Evolutionary conservation across 306 rosid genomes (phyloP).

Genomic region (Amphicarpaea edgeworthii): DNA sequence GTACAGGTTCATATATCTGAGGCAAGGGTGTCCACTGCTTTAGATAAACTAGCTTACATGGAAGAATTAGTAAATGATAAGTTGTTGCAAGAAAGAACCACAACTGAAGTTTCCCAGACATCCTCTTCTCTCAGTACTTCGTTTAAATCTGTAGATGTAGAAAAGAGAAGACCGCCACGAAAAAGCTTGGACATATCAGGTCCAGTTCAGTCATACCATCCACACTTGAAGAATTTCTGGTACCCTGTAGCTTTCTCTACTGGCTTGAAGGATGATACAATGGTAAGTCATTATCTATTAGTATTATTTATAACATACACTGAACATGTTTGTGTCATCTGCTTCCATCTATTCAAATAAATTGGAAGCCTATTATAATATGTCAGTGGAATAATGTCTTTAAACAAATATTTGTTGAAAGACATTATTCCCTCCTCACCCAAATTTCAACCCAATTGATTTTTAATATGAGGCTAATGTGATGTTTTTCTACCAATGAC

Average conservation of each 20-base stretch:
- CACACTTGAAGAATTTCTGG: constrained; percentile 94
- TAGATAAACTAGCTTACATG: constrained; percentile 97
- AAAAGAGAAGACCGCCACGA: constrained; percentile 50
- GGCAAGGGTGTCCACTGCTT: constrained; percentile 85
- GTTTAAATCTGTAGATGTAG: constrained; percentile 45
- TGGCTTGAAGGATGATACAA: constrained; percentile 82
- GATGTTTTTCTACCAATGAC: background rate
- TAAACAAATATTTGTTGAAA: too few species aligned
- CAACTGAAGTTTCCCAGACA: constrained; percentile 59
- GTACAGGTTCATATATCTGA: constrained; percentile 99
- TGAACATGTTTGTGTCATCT: background rate
- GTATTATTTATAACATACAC: constrained; percentile 8
- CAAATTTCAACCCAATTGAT: background rate
- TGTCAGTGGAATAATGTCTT: constrained; percentile 1
- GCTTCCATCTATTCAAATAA: background rate
- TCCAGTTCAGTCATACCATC: constrained; percentile 87
- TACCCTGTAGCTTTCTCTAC: constrained; percentile 88
- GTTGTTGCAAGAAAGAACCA: constrained; percentile 65
- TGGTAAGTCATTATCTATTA: constrained; percentile 61
- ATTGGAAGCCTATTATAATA: constrained; percentile 2
- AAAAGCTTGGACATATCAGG: constrained; percentile 87
- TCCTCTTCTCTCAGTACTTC: constrained; percentile 68
- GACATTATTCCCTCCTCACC: background rate
- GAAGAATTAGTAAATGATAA: constrained; percentile 91
- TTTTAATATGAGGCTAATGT: background rate